Base-by-base conservation (phyloP, 805 yeast genomes). In the Tetrapisispora arboricola region DNA sequence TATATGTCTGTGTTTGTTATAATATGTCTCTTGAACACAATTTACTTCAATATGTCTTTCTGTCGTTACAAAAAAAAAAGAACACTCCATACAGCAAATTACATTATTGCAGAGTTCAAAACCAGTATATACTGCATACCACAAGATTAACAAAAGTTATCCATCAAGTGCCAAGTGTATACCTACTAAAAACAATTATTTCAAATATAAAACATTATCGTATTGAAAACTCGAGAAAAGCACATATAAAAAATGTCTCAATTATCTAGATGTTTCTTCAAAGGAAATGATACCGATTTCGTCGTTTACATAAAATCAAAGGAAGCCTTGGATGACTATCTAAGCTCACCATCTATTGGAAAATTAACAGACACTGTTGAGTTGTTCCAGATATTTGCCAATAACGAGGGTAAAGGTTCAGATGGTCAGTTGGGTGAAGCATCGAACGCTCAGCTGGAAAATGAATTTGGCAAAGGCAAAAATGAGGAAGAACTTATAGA, bases 381-480 rank as follows among this genome's bases (percentile, higher is more conserved):
- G 0, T 67, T 71, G 8, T 83, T 73, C 65, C 73, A 80, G 51
- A 70, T 85, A n/a, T 86, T 70, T 55, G 68, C 73, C 18, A 73
- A 75, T 42, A 70, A 71, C 45, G 67, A 66, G 19, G 81, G 84
- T 35, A 65, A 64, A 31, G 95, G 94, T 25, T 64, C 76, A 3
- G 83, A 76, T 50, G 95, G 95, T 42, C 69, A 71, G 8, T 57
- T 82, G 20, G 84, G 80, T 39, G 78, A 75, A 51, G 94, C 90
- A 2, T 80, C 90, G 7, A 72, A 75, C 42, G 64, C 67, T 16
- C 82, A 78, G 44, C 57, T 85, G 30, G 70, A 69, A 38, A 72
- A 72, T 47, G 92, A 84, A 53, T 85, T 86, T 49, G 90, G 87
- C 22, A 65, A 72, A 20, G 54, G 48, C 9, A 63, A 69, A 37